Conservation (phyloP, 306 rosid species). For the Crotalaria pallida region DNA sequence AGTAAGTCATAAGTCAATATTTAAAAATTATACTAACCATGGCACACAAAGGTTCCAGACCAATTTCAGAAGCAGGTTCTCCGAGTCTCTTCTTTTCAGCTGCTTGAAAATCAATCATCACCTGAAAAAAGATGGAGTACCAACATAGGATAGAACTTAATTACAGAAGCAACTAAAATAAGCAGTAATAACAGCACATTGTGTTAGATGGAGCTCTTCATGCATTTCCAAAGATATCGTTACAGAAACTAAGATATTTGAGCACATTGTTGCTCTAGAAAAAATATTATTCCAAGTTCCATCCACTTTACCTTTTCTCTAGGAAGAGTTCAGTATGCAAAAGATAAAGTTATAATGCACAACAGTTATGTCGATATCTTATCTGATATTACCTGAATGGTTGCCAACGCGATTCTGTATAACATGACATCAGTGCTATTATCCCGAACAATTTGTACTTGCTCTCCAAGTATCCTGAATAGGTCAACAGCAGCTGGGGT, state of each 20-base stretch:
- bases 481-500: constrained; percentile 98
- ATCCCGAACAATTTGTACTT: constrained; percentile 94
- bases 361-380: background rate
- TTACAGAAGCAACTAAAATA: background rate
- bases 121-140: constrained; percentile 40
- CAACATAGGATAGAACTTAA: background rate
- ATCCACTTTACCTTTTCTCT: background rate
- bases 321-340: background rate
- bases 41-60: constrained; percentile 90
- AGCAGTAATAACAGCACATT: background rate
- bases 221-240: background rate
- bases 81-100: constrained; percentile 84
- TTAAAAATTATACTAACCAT: constrained; percentile 53
- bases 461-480: constrained; percentile 98
- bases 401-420: constrained; percentile 88
- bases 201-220: background rate
- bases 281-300: background rate
- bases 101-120: constrained; percentile 97
- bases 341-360: background rate
- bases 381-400: constrained; percentile 69
- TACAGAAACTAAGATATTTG: background rate
- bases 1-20: background rate
- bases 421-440: constrained; percentile 96
- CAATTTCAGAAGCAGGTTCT: constrained; percentile 97
- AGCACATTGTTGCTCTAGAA: background rate